Evolutionary conservation across 768 basidiomycete genomes (phyloP).

Genomic region (Agaricus blazei): DNA sequence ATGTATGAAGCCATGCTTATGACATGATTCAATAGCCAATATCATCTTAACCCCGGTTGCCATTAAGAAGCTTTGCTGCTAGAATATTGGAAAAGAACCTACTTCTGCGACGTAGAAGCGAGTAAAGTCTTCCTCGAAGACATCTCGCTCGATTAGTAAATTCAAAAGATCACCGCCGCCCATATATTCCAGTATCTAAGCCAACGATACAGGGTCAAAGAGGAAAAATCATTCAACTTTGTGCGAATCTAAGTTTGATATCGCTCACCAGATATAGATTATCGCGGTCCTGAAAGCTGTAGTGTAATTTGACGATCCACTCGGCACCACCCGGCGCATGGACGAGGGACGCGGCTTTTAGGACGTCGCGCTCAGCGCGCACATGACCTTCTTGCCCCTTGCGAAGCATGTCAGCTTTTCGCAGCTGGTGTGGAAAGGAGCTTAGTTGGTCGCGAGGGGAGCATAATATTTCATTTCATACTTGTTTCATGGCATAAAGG

Average conservation of each 20-base stretch:
- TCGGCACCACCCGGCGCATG: conserved; percentile 71
- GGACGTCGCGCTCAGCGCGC: conserved; percentile 89
- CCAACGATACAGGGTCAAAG: conserved; percentile 42
- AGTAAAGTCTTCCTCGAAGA: conserved; percentile 87
- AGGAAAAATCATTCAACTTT: conserved; percentile 39
- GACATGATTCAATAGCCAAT: conserved; percentile 88
- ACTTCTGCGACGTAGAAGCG: conserved; percentile 96
- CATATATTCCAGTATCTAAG: conserved; percentile 89
- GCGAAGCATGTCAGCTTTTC: conserved; percentile 89
- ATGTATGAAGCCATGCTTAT: conserved; percentile 95
- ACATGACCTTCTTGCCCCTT: conserved; percentile 98
- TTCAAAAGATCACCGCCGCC: conserved; percentile 96
- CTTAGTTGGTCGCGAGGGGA: conserved; percentile 8
- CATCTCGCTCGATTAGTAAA: conserved; percentile 86
- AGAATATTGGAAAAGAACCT: conserved; percentile 10
- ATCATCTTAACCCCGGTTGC: conserved; percentile 62
- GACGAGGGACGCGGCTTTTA: conserved; percentile 84
- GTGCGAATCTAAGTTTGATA: conserved; percentile 21
- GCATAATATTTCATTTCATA: conserved; percentile 22
- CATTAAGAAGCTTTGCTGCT: conserved; percentile 13
- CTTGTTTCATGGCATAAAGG: conserved; percentile 97
- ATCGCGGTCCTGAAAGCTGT: conserved; percentile 94
- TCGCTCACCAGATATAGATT: conserved; percentile 84
- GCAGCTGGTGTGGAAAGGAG: conserved; percentile 43
- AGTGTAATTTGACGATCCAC: conserved; percentile 92